Percentiles rank a stretch among this genome's conserved stretches.
Evolutionary conservation across 164 flowering plant species (phyloP).

Genomic region (Vitis rotundifolia): DNA sequence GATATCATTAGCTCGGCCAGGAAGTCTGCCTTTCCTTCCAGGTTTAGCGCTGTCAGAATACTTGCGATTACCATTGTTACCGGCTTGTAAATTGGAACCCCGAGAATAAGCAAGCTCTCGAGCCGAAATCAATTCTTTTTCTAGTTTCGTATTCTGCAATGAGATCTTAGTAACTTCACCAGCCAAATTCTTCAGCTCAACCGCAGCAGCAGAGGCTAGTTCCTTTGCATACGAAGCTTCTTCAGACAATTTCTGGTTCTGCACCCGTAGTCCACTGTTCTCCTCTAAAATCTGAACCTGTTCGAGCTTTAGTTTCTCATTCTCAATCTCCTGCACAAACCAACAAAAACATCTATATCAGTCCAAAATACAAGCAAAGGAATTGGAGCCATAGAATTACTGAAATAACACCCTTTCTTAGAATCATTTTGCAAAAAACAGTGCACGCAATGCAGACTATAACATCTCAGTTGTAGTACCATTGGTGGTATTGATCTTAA

Average conservation of each 20-base stretch:
- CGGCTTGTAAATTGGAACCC: conserved; percentile 33
- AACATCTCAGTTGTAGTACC: no score
- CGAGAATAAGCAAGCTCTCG: conserved; percentile 61
- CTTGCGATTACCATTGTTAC: conserved; percentile 61
- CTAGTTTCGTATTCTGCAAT: conserved; percentile 74
- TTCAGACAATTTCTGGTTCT: conserved; percentile 88
- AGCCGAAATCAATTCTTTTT: conserved; percentile 73
- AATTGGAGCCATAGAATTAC: no score
- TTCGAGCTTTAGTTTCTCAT: conserved; percentile 73
- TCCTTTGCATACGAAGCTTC: conserved; percentile 99
- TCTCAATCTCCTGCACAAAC: conserved; percentile 70
- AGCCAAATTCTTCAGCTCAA: conserved; percentile 91
- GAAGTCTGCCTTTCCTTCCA: conserved; percentile 60
- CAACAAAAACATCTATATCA: background rate
- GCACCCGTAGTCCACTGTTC: conserved; percentile 82
- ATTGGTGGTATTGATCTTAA: no score
- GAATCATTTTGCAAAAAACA: background rate
- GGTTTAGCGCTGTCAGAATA: conserved; percentile 43
- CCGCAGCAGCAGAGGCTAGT: conserved; percentile 99
- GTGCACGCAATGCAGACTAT: no score
- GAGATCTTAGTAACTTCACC: conserved; percentile 93
- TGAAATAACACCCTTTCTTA: no score
- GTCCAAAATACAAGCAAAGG: background rate
- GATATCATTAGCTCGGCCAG: conserved; percentile 51
- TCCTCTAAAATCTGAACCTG: conserved; percentile 78